phyloP scores from a whole-genome alignment of 352 stramenopile genomes.

The Aphanomyces astaci region DNA sequence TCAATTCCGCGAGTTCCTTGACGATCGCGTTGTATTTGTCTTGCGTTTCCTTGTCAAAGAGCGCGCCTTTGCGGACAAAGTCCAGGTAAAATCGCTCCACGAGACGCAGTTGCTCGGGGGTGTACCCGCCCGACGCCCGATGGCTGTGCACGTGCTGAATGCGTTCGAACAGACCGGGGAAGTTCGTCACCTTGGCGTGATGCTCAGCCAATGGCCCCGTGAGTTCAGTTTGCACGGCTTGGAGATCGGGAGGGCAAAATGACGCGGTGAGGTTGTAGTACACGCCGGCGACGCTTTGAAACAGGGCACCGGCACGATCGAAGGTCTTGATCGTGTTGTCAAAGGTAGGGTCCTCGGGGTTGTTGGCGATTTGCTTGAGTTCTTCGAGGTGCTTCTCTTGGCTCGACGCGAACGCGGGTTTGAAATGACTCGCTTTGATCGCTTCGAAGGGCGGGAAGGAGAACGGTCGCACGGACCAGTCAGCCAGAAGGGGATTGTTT shows the following conservation, averaged over 20 bases:
- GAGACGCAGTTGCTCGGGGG: slow-evolving; percentile 36
- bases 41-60: slow-evolving; percentile 35
- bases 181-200: slow-evolving; percentile 29
- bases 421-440: slow-evolving; percentile 40
- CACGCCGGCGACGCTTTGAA: slow-evolving; percentile 33
- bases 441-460: slow-evolving; percentile 44
- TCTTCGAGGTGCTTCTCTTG: slow-evolving; percentile 45
- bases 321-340: slow-evolving; percentile 46
- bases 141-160: slow-evolving; percentile 34
- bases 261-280: slow-evolving; percentile 46
- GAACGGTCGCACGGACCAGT: slow-evolving; percentile 46
- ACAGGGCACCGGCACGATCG: slow-evolving; percentile 36
- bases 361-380: slow-evolving; percentile 40
- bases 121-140: slow-evolving; percentile 20
- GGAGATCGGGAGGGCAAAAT: slow-evolving; percentile 44
- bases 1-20: slow-evolving; percentile 40
- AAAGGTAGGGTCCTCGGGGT: slow-evolving; percentile 33
- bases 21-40: slow-evolving; percentile 45
- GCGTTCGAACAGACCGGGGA: slow-evolving; percentile 51
- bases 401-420: slow-evolving; percentile 37
- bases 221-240: slow-evolving; percentile 47
- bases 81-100: slow-evolving; percentile 45
- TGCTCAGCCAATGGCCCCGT: slow-evolving; percentile 37
- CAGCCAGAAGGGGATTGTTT: slow-evolving; percentile 43
- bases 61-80: slow-evolving; percentile 32